Percentiles rank a stretch among this genome's conserved stretches.
Evolutionary conservation across 2,329 filamentous ascomycete species (phyloP).

Genomic region (Aspergillus sclerotialis): DNA sequence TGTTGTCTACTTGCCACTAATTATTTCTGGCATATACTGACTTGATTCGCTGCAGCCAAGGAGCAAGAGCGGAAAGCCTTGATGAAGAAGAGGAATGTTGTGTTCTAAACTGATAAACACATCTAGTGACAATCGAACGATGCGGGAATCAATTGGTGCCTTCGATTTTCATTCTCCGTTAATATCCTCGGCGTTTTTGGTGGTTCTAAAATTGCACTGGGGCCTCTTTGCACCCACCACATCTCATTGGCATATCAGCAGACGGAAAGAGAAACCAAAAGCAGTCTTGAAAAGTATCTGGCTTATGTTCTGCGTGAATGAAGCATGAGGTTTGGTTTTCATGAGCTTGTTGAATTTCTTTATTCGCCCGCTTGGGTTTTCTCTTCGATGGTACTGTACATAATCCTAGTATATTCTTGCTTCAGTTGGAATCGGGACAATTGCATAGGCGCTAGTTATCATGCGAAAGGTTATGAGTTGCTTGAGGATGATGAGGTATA

Average conservation of each 20-base stretch:
- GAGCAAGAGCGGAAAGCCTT: slow-evolving; percentile 60
- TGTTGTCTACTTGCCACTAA: slow-evolving; percentile 23
- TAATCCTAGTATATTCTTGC: slow-evolving; percentile 3
- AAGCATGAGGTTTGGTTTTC: not conserved
- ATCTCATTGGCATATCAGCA: not conserved
- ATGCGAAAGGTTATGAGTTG: too few species aligned
- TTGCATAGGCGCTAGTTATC: too few species aligned
- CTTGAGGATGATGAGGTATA: too few species aligned
- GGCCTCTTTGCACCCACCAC: not conserved
- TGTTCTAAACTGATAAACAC: slow-evolving; percentile 15
- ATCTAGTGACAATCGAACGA: slow-evolving; percentile 16
- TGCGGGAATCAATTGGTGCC: slow-evolving; percentile 11
- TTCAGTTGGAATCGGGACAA: not conserved
- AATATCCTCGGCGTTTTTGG: slow-evolving; percentile 39
- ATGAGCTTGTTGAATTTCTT: too few species aligned
- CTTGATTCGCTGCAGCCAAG: slow-evolving; percentile 48
- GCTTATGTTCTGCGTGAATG: not conserved
- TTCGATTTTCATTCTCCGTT: slow-evolving; percentile 24
- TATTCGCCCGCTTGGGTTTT: not conserved
- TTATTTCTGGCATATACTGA: slow-evolving; percentile 17
- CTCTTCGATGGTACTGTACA: slow-evolving; percentile 4
- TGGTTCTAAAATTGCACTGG: slow-evolving; percentile 26
- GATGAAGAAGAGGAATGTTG: slow-evolving; percentile 55
- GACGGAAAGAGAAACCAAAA: not conserved
- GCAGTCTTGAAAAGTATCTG: not conserved